These are phyloP conservation scores for Grosmannia clavigera DNA, from an alignment of 2,329 filamentous ascomycete genomes.

Conservation along the genomic window DNA sequence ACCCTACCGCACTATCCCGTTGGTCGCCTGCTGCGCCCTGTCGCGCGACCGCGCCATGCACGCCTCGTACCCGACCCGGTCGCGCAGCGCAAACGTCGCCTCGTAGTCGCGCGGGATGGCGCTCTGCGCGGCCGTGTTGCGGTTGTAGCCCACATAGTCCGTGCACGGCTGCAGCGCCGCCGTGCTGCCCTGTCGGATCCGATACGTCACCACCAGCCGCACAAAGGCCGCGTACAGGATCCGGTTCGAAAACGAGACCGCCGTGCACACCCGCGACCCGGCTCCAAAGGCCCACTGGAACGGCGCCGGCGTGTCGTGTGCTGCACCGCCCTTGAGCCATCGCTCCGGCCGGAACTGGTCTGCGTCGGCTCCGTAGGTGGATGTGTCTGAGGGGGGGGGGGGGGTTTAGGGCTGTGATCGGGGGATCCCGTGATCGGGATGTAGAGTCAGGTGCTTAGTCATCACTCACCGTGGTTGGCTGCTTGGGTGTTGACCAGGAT, in stretches of 20 bases:
- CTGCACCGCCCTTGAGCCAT: constrained; percentile 25
- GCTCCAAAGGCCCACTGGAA: constrained; percentile 3
- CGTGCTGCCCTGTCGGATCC: not conserved
- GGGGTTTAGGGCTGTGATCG: no score
- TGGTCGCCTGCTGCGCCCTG: not conserved
- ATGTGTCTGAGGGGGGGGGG: constrained; percentile 15
- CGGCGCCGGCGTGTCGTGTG: not conserved
- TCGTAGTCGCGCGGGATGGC: not conserved
- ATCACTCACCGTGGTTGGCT: not conserved
- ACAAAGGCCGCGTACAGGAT: constrained; percentile 4
- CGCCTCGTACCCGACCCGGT: not conserved
- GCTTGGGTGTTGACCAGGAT: constrained; percentile 1
- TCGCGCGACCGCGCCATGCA: not conserved
- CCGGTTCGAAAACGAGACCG: constrained; percentile 2
- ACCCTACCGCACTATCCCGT: not conserved
- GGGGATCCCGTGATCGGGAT: no score
- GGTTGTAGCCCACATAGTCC: constrained; percentile 3
- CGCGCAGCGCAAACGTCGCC: not conserved
- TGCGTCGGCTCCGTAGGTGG: constrained; percentile 31
- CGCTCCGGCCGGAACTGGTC: constrained; percentile 33
- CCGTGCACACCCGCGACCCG: constrained; percentile 4
- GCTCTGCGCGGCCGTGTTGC: not conserved
- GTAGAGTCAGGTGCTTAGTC: not conserved
- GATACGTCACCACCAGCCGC: constrained; percentile 2
- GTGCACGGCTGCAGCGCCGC: not conserved